Evolutionary conservation across 805 yeast species (phyloP).

Genomic region (Ogataea degrootiae): DNA sequence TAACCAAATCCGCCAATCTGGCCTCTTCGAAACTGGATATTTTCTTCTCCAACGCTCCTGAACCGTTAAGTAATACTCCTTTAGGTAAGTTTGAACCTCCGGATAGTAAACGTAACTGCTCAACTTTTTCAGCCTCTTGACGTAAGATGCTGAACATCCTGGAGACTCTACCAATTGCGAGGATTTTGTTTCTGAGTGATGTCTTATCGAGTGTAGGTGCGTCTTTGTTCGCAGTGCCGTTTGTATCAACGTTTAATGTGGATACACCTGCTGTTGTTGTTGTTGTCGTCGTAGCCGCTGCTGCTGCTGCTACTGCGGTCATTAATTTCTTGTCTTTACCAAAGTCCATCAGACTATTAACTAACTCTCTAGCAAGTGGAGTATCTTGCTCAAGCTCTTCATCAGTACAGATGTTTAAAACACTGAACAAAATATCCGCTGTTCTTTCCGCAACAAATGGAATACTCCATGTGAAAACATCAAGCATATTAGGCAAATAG

Average conservation of each 20-base stretch:
- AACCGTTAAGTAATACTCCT: conserved; percentile 80
- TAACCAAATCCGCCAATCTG: conserved; percentile 66
- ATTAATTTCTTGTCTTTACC: conserved; percentile 1
- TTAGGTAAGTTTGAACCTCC: conserved; percentile 73
- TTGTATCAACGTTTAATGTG: conserved; percentile 25
- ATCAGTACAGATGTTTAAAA: conserved; percentile 90
- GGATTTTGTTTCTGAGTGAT: conserved; percentile 73
- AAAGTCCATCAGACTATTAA: conserved; percentile 26
- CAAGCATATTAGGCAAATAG: conserved; percentile 96
- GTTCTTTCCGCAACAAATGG: conserved; percentile 97
- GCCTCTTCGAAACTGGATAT: conserved; percentile 81
- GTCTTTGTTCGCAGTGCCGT: conserved; percentile 5
- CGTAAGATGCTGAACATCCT: conserved; percentile 89
- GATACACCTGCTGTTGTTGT: conserved; percentile 3
- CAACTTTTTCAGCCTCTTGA: conserved; percentile 84
- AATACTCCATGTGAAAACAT: conserved; percentile 93
- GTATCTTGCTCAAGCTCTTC: conserved; percentile 84
- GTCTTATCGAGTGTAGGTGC: conserved; percentile 27
- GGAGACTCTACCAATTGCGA: conserved; percentile 94
- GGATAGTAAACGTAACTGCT: conserved; percentile 67
- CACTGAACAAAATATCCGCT: conserved; percentile 86
- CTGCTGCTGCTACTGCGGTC: not conserved
- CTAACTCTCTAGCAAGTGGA: conserved; percentile 42
- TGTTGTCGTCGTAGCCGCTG: conserved; percentile 3
- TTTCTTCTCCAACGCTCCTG: conserved; percentile 70